Percentiles rank a stretch among this genome's conserved stretches.
phyloP scores from a whole-genome alignment of 2,329 filamentous ascomycete genomes.

The Gaeumannomyces tritici region DNA sequence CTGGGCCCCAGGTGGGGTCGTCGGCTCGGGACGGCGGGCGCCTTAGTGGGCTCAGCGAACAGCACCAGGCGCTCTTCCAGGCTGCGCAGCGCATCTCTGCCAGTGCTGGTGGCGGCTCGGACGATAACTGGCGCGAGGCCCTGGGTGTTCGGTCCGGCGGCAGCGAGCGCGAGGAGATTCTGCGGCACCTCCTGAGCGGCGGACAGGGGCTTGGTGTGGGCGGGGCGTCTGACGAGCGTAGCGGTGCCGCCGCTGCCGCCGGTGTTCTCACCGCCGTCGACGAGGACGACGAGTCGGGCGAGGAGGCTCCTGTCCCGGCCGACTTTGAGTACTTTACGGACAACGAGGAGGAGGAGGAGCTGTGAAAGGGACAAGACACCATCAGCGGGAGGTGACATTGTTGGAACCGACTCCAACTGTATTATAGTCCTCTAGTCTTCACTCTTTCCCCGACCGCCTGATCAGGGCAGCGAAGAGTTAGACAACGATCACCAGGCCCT shows the following conservation, averaged over 20 bases:
- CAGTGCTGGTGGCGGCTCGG: neutral
- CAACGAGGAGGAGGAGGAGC: constrained; percentile 34
- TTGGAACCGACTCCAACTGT: neutral
- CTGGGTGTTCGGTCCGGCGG: constrained; percentile 4
- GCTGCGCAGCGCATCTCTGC: constrained; percentile 12
- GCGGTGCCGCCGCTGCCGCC: constrained; percentile 61
- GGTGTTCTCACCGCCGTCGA: constrained; percentile 80
- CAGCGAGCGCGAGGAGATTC: constrained; percentile 22
- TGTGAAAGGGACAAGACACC: neutral
- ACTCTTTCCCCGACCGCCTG: neutral
- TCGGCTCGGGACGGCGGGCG: constrained; percentile 15
- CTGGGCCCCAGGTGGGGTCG: constrained; percentile 23
- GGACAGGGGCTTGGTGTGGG: constrained; percentile 15
- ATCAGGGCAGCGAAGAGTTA: neutral
- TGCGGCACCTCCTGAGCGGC: constrained; percentile 27
- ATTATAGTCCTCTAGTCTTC: neutral
- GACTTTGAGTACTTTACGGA: constrained; percentile 77
- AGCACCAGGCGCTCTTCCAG: constrained; percentile 11
- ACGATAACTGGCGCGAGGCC: constrained; percentile 18
- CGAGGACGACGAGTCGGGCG: constrained; percentile 67
- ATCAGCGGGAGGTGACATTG: neutral
- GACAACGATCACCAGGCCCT: neutral
- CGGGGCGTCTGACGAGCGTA: constrained; percentile 13
- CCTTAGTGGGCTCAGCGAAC: constrained; percentile 1
- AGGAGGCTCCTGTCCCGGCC: constrained; percentile 59